These are phyloP conservation scores for Onygenales sp. DNA, from an alignment of 2,329 filamentous ascomycete genomes.

Conservation along the genomic window DNA sequence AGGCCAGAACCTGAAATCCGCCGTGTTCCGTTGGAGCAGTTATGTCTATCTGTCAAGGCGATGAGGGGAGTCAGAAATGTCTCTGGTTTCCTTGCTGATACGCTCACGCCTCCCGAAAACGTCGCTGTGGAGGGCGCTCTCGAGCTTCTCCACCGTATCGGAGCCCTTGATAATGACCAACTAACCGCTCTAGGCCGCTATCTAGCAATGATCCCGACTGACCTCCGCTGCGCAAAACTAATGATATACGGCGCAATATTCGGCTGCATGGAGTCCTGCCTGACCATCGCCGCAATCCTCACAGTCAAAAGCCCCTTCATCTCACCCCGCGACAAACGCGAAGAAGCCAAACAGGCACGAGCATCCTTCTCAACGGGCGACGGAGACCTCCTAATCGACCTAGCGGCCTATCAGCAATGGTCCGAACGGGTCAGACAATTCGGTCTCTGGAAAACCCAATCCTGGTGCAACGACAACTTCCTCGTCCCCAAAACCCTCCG, in stretches of 20 bases:
- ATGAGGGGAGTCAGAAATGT: constrained; percentile 81
- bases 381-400: constrained; percentile 81
- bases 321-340: constrained; percentile 70
- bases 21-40: constrained; percentile 83
- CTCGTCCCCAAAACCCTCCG: constrained; percentile 72
- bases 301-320: constrained; percentile 82
- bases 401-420: constrained; percentile 79
- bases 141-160: constrained; percentile 69
- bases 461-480: constrained; percentile 78
- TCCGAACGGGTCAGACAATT: constrained; percentile 49
- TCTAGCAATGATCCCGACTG: constrained; percentile 88
- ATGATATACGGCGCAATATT: constrained; percentile 95
- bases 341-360: constrained; percentile 69
- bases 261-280: constrained; percentile 76
- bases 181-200: constrained; percentile 87
- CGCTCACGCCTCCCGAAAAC: constrained; percentile 79
- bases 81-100: constrained; percentile 67
- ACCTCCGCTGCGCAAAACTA: constrained; percentile 84
- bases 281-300: constrained; percentile 86
- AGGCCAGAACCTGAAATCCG: constrained; percentile 89
- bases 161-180: constrained; percentile 74
- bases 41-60: constrained; percentile 87
- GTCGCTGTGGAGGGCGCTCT: constrained; percentile 81
- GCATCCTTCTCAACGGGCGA: constrained; percentile 65
- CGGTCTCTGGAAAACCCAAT: constrained; percentile 39